A percentile compares a stretch with the other conserved stretches of the same genome.
These are phyloP conservation scores for Globisporangium spiculum DNA, from an alignment of 352 stramenopile species.

Conservation along the genomic window DNA sequence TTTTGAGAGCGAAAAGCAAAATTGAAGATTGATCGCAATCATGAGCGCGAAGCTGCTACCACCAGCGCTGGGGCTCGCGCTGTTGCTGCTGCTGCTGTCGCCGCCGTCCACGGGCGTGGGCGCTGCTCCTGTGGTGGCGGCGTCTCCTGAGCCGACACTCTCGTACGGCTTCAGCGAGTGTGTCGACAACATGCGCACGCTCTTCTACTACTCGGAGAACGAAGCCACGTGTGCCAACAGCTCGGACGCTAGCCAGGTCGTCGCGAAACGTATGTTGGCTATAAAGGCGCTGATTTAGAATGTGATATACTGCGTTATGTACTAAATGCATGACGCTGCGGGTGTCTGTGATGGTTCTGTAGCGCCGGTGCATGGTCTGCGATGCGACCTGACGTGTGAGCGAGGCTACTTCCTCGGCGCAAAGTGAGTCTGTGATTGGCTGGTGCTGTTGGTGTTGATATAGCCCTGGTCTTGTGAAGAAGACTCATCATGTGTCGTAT, in stretches of 20 bases:
- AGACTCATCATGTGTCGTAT: not conserved
- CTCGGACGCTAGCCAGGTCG: constrained; percentile 25
- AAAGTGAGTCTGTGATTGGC: constrained; percentile 46
- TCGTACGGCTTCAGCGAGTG: constrained; percentile 81
- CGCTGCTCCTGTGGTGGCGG: not conserved
- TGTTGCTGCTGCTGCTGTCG: not conserved
- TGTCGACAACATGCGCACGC: constrained; percentile 66
- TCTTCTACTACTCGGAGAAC: constrained; percentile 71
- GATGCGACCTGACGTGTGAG: constrained; percentile 71
- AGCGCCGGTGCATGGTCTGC: constrained; percentile 67
- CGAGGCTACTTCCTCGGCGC: constrained; percentile 69
- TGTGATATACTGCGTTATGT: not conserved
- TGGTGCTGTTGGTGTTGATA: not conserved
- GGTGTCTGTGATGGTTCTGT: not conserved
- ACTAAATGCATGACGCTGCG: not conserved
- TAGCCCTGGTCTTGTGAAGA: not conserved
- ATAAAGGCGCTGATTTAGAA: constrained; percentile 2
- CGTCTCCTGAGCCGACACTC: constrained; percentile 17
- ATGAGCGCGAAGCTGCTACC: not conserved
- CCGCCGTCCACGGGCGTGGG: not conserved
- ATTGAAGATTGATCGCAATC: not conserved
- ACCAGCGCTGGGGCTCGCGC: not conserved
- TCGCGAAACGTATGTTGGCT: constrained; percentile 46
- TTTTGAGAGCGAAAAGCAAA: not conserved
- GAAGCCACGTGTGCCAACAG: constrained; percentile 43